Conservation (phyloP, 208 protist species). For the Wallacemonas sp. region DNA sequence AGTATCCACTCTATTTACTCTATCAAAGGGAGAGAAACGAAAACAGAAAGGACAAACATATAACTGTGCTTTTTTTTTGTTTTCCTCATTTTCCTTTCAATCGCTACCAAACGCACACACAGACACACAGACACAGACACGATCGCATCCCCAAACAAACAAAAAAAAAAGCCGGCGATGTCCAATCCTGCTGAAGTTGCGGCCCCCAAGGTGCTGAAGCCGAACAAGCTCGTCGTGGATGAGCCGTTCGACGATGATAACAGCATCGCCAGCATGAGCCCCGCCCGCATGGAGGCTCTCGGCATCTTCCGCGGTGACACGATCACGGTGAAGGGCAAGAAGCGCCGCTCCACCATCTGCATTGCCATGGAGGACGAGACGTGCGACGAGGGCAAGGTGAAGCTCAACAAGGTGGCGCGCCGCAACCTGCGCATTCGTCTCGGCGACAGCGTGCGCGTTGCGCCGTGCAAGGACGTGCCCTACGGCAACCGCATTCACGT, state of each 20-base stretch:
- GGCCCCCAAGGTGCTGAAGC: constrained; percentile 39
- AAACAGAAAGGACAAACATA: too few relatives aligned
- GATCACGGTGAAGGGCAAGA: constrained; percentile 99
- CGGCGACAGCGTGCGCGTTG: constrained; percentile 97
- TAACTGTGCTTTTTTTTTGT: neutral
- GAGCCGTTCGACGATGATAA: constrained; percentile 98
- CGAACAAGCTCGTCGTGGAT: constrained; percentile 98
- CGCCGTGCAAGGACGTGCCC: constrained; percentile 96
- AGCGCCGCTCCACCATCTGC: constrained; percentile 96
- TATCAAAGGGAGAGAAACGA: too few relatives aligned
- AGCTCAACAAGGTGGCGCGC: constrained; percentile 99
- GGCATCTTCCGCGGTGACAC: constrained; percentile 99
- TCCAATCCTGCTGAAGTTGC: constrained; percentile 5
- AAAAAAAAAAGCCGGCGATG: neutral
- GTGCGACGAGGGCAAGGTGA: constrained; percentile 95
- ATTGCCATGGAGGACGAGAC: constrained; percentile 97
- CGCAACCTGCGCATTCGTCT: constrained; percentile 99
- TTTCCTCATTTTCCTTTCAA: neutral
- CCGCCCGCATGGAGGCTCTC: constrained; percentile 97
- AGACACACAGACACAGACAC: too few relatives aligned
- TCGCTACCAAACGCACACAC: neutral
- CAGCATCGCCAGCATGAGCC: constrained; percentile 95
- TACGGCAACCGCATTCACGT: constrained; percentile 99
- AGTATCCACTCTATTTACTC: too few relatives aligned
- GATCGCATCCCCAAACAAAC: neutral